Evolutionary conservation across 2,329 filamentous ascomycete genomes (phyloP).

Genomic region (Ophiocordyceps camponoti-floridani): DNA sequence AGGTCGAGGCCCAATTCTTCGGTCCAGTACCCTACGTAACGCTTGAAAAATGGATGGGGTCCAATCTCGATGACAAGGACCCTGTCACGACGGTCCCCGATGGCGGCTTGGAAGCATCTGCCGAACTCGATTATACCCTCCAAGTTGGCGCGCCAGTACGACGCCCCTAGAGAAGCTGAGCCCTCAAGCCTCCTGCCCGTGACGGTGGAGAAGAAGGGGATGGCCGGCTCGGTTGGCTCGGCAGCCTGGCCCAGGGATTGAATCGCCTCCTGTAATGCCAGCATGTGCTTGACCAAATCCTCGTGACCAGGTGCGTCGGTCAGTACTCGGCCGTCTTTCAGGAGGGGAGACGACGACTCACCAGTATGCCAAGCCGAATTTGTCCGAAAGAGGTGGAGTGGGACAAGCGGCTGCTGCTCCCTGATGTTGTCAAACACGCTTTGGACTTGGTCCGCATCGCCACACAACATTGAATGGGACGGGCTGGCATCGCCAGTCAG

Average conservation of each 20-base stretch:
- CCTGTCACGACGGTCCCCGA: not conserved
- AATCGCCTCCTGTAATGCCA: not conserved
- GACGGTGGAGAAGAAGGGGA: not conserved
- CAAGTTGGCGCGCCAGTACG: not conserved
- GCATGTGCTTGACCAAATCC: not conserved
- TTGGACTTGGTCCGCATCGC: not conserved
- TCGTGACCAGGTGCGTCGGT: not conserved
- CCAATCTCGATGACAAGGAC: not conserved
- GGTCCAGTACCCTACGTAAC: not conserved
- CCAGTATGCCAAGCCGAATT: not conserved
- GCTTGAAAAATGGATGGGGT: not conserved
- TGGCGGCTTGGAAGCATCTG: not conserved
- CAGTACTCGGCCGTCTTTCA: not conserved
- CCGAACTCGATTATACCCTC: not conserved
- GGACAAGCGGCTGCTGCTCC: not conserved
- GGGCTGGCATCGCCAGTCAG: not conserved
- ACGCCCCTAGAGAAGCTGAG: not conserved
- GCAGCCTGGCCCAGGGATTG: not conserved
- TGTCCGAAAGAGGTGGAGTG: not conserved
- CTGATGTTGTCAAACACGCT: not conserved
- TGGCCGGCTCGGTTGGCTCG: not conserved
- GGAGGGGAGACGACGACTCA: not conserved
- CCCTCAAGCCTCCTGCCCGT: not conserved
- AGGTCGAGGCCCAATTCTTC: not conserved
- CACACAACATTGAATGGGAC: not conserved